Evolutionary conservation across 1,139 yeast genomes (phyloP).

Genomic region (Ashbya aceris): DNA sequence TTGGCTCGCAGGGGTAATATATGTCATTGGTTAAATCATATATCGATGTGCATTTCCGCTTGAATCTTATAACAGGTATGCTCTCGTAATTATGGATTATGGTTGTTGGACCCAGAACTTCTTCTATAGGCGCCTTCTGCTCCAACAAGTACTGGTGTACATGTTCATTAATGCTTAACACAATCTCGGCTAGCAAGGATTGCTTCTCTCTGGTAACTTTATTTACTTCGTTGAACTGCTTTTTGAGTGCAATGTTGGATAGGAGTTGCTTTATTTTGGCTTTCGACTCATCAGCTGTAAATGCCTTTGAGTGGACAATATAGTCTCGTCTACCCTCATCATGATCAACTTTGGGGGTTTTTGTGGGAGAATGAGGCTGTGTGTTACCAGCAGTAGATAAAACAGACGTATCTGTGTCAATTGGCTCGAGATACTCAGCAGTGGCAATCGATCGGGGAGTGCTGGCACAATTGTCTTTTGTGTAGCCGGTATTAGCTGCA

Average conservation of each 20-base stretch:
- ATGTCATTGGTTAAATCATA: conserved; percentile 40
- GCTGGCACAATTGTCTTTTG: not conserved
- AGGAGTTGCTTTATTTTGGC: conserved; percentile 6
- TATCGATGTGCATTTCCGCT: conserved; percentile 30
- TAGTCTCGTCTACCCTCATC: not conserved
- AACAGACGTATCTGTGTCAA: conserved; percentile 1
- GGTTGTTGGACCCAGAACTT: conserved; percentile 26
- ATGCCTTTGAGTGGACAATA: conserved; percentile 10
- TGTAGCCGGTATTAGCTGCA: not conserved
- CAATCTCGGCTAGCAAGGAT: conserved; percentile 44
- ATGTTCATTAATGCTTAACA: conserved; percentile 30
- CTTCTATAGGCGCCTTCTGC: conserved; percentile 14
- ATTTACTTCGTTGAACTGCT: conserved; percentile 42
- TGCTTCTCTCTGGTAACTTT: conserved; percentile 40
- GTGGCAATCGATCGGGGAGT: not conserved
- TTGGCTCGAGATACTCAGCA: not conserved
- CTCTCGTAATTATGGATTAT: conserved; percentile 19
- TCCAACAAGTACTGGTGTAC: conserved; percentile 17
- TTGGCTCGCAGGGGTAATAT: conserved; percentile 44
- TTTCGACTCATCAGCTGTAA: conserved; percentile 17
- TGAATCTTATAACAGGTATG: conserved; percentile 29
- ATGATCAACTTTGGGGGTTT: no score
- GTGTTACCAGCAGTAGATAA: no score
- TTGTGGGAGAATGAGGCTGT: no score
- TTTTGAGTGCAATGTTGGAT: conserved; percentile 5